Evolutionary conservation across 208 protist species (phyloP), one percentile per base, ranked within the genome.

Genomic region (Leishmania braziliensis): DNA sequence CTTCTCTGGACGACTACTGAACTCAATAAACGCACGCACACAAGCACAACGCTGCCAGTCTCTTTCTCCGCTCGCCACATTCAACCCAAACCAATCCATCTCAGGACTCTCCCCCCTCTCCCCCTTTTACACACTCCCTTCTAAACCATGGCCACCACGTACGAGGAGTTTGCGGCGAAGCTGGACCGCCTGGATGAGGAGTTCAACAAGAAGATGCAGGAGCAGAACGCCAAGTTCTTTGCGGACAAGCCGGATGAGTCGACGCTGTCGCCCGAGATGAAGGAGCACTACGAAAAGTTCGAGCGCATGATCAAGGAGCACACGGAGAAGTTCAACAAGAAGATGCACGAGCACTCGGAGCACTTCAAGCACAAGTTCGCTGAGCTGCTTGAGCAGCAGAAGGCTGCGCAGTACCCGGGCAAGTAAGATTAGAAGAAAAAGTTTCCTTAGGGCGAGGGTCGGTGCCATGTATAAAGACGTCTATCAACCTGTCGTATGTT

Each of bases 291-390:
- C 79, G 93, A 96, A 78, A 95, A 96, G 92, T 97, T 98, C 80
- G 95, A 96, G 89, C 94, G 95, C 86, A 95, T 97, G 90, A 97
- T 96, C 86, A 88, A 98, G 90, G 92, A 98, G 90, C 93, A 97
- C 91, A 97, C 92, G 48, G 95, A 96, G 43, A 98, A 98, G 88
- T 98, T 98, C 90, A 97, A 95, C 89, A 96, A 97, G 86, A 98
- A 97, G 89, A 96, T 98, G 95, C 86, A 88, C 86, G 94, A 98
- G 84, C 93, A 97, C 91, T 96, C 92, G 16, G 91, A 94, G 85
- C 93, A 97, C 89, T 97, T 98, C 91, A 97, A 97, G 91, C 82
- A 90, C 78, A 98, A 97, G 91, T 96, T 97, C 77, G 56, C 88
- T 3, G 95, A 98, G 85, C 91, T 97, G 68, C 91, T 98, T 63